Evolutionary conservation across 441 rosid species (phyloP).

Genomic region (Melastoma candidum): DNA sequence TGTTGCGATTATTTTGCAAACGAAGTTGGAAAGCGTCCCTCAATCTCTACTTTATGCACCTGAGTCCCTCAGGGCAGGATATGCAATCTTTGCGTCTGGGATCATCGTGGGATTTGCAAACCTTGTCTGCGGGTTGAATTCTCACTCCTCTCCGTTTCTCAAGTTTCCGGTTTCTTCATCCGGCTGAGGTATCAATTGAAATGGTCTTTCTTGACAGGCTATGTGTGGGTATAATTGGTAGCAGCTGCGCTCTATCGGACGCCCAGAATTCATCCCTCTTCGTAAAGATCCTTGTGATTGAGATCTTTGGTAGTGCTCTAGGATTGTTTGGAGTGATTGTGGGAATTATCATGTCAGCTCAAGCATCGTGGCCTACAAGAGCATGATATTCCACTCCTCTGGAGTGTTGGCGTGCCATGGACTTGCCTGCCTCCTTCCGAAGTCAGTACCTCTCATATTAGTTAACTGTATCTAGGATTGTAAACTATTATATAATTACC

Average conservation of each 20-base stretch:
- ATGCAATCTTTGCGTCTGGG: constrained; percentile 96
- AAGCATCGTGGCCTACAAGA: constrained; percentile 92
- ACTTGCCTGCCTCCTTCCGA: no score
- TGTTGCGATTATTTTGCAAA: constrained; percentile 91
- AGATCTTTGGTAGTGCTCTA: constrained; percentile 95
- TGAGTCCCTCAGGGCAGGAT: constrained; percentile 94
- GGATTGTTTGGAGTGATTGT: constrained; percentile 97
- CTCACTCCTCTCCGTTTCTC: constrained; percentile 12
- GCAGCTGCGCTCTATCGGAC: constrained; percentile 95
- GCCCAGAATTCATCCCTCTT: constrained; percentile 94
- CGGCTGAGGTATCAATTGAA: background rate
- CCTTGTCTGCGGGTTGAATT: constrained; percentile 86
- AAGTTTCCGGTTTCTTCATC: background rate
- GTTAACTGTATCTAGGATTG: no score
- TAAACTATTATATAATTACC: no score
- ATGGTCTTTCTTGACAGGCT: constrained; percentile 33
- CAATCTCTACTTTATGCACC: constrained; percentile 47
- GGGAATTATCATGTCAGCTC: constrained; percentile 98
- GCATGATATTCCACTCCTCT: constrained; percentile 13
- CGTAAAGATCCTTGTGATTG: constrained; percentile 97
- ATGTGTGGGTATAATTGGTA: constrained; percentile 95
- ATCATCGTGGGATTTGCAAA: constrained; percentile 96
- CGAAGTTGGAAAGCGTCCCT: constrained; percentile 91
- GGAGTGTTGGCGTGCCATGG: background rate
- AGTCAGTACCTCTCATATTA: no score